Base-by-base conservation (phyloP, 768 basidiomycete genomes). In the Suillus weaverae region DNA sequence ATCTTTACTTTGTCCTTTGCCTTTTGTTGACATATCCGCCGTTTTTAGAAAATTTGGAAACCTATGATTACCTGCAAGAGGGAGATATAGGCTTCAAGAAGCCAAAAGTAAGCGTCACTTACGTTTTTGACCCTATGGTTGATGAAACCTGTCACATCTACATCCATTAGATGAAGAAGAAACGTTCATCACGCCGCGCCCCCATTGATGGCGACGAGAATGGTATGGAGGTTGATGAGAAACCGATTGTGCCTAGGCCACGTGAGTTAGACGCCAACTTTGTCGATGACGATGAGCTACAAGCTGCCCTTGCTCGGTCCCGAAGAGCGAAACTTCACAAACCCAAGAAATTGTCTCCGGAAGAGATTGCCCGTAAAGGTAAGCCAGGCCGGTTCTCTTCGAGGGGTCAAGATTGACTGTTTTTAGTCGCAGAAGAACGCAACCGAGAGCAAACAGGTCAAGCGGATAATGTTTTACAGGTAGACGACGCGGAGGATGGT, bases 211-310 rank as follows among this genome's bases (percentile, higher is more conserved):
- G 73, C 41, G 84, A 84, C 41, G 54, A 51, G 61, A 68, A 70
- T 62, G 79, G 77, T 67, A 97, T 97, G 92, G 86, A 93, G 38
- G 85, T 95, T 62, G 96, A 97, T 71, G 79, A 85, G 69, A 88
- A 85, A 69, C 86, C 90, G n/a, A 80, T 86, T 64, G 78, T 87
- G 33, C 86, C 89, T 65, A 83, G 89, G 69, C 81, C 81, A 68
- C 84, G 90, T 70, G 87, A 95, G 74, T 82, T 94, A 61, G 88
- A 95, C 74, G 82, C 84, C 70, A 97, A 97, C 78, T 94, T 97
- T 77, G 90, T 99, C 68, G 97, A 99, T 78, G 97, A 99, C 76
- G 97, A 99, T 76, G 97, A 99, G 72, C 85, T 99, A 50, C 96
- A 98, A 81, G 92, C 92, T 48, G 94, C 92, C 33, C 82, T 99